Base-by-base conservation (phyloP, 345 rosid genomes). In the Populus simonii region DNA sequence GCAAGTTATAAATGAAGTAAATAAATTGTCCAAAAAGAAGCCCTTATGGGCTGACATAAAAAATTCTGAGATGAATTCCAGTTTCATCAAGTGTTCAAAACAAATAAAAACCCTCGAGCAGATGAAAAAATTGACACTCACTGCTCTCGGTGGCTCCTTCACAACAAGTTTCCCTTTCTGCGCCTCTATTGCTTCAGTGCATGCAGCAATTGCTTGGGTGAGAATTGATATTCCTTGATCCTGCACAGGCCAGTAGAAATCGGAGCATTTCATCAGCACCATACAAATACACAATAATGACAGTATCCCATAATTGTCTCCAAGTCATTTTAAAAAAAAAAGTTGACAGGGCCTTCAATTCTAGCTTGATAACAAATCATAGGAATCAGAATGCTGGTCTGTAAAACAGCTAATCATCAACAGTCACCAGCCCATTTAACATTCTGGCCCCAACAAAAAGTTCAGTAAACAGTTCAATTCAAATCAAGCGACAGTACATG, bases 91-190 rank as follows among this genome's bases (percentile, higher is more conserved):
- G 20, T n/a, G 33, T 57, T 41, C 49, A 17, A 77, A 22, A 36
- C 62, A 23, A 18, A 74, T n/a, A 59, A 59, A 31, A 73, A 41
- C 33, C 25, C 29, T 31, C 11, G 39, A 27, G 27, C 61, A 61
- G 55, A 35, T 53, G 65, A 78, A 17, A 72, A 79, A 76, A 25
- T 33, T 27, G 70, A 67, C 74, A 87, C 97, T 88, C 83, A 96
- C 99, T 20, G 97, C 99, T 92, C 99, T 89, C 4, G 99, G 91
- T 43, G 85, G 88, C 81, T 96, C 98, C 86, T 96, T 92, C 74
- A 94, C 92, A 29, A 67, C 68, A 69, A 96, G 97, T 84, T 91
- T 96, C 55, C 99, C 99, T 85, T 88, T 96, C 82, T 96, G 97
- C 76, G 80, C 72, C 80, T 90, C 97, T 29, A 96, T 92, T 38